Conservation (phyloP, 768 basidiomycete species). For the Termitomyces sp. region DNA sequence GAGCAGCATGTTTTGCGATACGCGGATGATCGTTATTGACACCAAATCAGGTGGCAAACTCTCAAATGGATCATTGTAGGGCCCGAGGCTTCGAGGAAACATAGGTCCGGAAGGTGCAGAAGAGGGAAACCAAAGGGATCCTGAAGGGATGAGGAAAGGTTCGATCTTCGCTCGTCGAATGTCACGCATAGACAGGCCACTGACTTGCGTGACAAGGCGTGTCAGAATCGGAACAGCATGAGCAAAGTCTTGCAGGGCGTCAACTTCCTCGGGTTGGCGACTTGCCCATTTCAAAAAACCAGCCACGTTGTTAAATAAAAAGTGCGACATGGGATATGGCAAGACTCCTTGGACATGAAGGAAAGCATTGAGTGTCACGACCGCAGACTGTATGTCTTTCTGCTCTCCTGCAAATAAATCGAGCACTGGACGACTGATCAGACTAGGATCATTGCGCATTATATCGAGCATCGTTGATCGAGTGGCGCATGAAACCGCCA, state of each 20-base stretch:
- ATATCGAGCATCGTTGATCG: slow-evolving; percentile 56
- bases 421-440: slow-evolving; percentile 61
- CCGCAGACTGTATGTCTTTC: slow-evolving; percentile 42
- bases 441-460: slow-evolving; percentile 71
- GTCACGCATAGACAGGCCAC: slow-evolving; percentile 68
- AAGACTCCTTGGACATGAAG: slow-evolving; percentile 53
- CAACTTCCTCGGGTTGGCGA: slow-evolving; percentile 36
- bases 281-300: slow-evolving; percentile 60
- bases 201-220: slow-evolving; percentile 59
- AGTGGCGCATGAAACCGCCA: slow-evolving; percentile 53
- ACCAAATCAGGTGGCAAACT: slow-evolving; percentile 40
- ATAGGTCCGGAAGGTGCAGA: slow-evolving; percentile 53
- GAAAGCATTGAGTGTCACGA: slow-evolving; percentile 51
- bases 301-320: slow-evolving; percentile 66
- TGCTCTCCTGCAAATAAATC: slow-evolving; percentile 55
- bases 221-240: slow-evolving; percentile 56
- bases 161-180: slow-evolving; percentile 73
- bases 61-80: slow-evolving; percentile 32
- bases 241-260: slow-evolving; percentile 51
- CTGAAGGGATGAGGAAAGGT: slow-evolving; percentile 62
- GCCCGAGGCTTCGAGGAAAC: slow-evolving; percentile 50
- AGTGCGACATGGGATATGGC: slow-evolving; percentile 63
- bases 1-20: slow-evolving; percentile 70
- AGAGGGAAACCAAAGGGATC: slow-evolving; percentile 64
- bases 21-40: slow-evolving; percentile 59